Evolutionary conservation across 2,329 filamentous ascomycete species (phyloP).

Genomic region (Aspergillus tamarii): DNA sequence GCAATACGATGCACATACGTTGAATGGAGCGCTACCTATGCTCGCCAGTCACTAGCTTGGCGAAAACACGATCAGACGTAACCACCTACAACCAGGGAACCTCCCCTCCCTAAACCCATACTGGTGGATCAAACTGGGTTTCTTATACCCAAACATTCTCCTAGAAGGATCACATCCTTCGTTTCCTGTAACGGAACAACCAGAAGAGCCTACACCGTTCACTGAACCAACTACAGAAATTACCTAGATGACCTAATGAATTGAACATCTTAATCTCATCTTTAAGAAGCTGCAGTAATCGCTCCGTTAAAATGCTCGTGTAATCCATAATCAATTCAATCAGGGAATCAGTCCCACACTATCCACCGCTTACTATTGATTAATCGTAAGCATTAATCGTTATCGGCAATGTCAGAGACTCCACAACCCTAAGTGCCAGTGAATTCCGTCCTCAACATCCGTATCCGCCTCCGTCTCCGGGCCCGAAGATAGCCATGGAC

Average conservation of each 20-base stretch:
- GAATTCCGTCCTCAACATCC: slow-evolving; percentile 3
- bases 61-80: not conserved
- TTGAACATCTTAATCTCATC: not conserved
- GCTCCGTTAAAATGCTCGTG: not conserved
- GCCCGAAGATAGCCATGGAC: not conserved
- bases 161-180: not conserved
- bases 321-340: not conserved
- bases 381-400: not conserved
- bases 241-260: not conserved
- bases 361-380: not conserved
- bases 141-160: not conserved
- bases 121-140: not conserved
- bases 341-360: not conserved
- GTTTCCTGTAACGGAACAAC: not conserved
- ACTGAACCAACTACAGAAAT: not conserved
- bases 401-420: not conserved
- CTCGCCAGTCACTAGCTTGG: not conserved
- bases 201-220: not conserved
- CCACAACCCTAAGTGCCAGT: not conserved
- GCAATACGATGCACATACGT: not conserved
- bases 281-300: not conserved
- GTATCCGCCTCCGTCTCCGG: slow-evolving; percentile 21
- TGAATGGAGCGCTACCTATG: not conserved
- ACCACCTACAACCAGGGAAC: not conserved
- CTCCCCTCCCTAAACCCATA: not conserved